Base-by-base conservation (phyloP, 1,139 yeast species). In the Diutina siamensis region DNA sequence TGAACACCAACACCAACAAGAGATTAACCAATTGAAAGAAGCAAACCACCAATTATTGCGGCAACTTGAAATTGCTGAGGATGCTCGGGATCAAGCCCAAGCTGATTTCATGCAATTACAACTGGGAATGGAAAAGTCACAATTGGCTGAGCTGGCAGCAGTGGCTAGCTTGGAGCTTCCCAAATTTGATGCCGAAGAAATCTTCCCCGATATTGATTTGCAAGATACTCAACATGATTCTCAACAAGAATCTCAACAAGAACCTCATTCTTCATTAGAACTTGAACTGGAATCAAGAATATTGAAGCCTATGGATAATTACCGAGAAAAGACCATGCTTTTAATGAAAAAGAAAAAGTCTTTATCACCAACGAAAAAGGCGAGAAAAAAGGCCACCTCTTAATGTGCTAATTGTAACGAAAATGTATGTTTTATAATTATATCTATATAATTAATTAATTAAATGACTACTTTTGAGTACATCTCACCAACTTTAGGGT, bases 261-360 rank as follows among this genome's bases (percentile, higher is more conserved):
- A n/a, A n/a, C n/a, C n/a, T n/a, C n/a, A n/a, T n/a, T n/a, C n/a
- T n/a, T n/a, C n/a, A n/a, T n/a, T n/a, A 25, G 40, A 36, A 7
- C 28, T 27, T 12, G 28, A 19, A 25, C 28, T 13, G 28, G 28
- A 7, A 7, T 25, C 42, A 13, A 22, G 31, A 15, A 25, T 38
- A 5, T 38, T 38, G 42, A 38, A 38, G 32, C 42, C 42, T 2
- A 22, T 38, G 33, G 32, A 38, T 10, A 38, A 38, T 25, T 38
- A 38, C 32, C 42, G 42, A n/a, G 32, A 38, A n/a, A 38, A 38
- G 33, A 38, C 28, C 19, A n/a, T 19, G n/a, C 5, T 15, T 19
- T 21, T 38, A 13, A 25, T 38, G 42, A 25, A 25, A 15, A 25
- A 25, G 32, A 38, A 38, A 13, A 22, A 25, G 31, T 25, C 32